Evolutionary conservation across 352 stramenopile species (phyloP), one percentile per base, ranked within the genome.

Genomic region (Pythium sukuiense): DNA sequence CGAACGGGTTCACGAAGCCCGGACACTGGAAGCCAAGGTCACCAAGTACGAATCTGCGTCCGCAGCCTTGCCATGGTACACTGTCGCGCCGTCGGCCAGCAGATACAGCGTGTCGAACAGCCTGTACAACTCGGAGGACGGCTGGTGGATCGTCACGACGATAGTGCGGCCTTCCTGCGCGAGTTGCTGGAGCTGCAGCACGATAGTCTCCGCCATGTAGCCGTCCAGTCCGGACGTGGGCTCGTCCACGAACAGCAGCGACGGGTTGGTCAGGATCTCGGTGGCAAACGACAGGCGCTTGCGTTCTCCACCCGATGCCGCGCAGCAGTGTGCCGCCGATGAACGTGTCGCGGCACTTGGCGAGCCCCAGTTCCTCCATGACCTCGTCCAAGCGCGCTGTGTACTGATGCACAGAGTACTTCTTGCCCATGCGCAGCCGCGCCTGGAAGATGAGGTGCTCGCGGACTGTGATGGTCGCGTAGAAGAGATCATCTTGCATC

Each of bases 401-500:
- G 52, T 73, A 76, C 45, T 84, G 61, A 13, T 29, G 6, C 8
- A 20, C 27, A 2, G 9, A 67, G 37, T 61, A 63, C 6, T 59
- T 73, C 8, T 67, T 71, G 48, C 85, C 87, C 63, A 97, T 83
- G 9, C 88, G 76, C 0, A 98, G 73, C 49, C 79, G 71, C 0
- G 91, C 88, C 16, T 94, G 80, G 72, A 96, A 97, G 24, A 81
- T 72, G 3, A 98, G 60, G 61, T 97, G 90, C 71, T 98, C 90
- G 55, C 88, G 77, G 1, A 97, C 90, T 1, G 92, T 98, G 27
- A 97, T 79, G 39, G 92, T 96, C 18, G 67, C 53, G 49, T 97
- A 81, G 46, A 98, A 83, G 6, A 97, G 70, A 72, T 98, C 90
- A 63, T 98, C 91, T 57, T 97, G 90, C 72, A 89, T 85, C n/a